phyloP scores from a whole-genome alignment of 2,329 filamentous ascomycete species.

The Fusarium pseudograminearum region DNA sequence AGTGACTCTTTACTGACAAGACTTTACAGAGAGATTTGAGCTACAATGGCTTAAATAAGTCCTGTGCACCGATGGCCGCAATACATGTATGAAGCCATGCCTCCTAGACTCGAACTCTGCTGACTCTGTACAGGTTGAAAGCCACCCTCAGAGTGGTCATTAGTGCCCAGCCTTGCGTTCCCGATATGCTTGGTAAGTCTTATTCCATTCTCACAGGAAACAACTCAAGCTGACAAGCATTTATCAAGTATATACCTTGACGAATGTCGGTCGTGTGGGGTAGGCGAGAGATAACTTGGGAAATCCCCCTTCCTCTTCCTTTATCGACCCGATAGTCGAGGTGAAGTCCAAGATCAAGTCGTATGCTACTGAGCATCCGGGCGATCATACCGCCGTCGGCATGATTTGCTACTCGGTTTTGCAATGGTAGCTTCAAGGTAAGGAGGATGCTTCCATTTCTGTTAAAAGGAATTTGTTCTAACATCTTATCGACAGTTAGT shows the following conservation, averaged over 20 bases:
- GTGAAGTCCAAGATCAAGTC: too few species aligned
- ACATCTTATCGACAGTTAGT: neutral
- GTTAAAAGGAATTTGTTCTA: neutral
- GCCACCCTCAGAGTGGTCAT: neutral
- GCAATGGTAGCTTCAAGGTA: neutral
- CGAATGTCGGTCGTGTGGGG: neutral
- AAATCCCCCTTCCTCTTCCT: neutral
- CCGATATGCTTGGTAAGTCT: constrained; percentile 3
- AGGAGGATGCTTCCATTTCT: neutral
- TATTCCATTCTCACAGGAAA: neutral
- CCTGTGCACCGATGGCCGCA: constrained; percentile 8
- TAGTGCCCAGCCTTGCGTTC: neutral
- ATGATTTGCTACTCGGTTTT: neutral
- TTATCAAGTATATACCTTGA: neutral
- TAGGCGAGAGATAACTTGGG: neutral
- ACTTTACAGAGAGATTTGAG: neutral
- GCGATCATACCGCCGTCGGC: neutral
- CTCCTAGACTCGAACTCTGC: neutral
- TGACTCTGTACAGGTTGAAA: neutral
- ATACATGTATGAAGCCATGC: neutral
- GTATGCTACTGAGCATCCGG: too few species aligned
- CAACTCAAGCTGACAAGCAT: neutral
- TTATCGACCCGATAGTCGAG: too few species aligned
- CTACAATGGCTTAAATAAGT: neutral
- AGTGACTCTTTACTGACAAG: neutral